These are phyloP conservation scores for Monosporascus sp. DNA, from an alignment of 2,329 filamentous ascomycete species.

Conservation along the genomic window DNA sequence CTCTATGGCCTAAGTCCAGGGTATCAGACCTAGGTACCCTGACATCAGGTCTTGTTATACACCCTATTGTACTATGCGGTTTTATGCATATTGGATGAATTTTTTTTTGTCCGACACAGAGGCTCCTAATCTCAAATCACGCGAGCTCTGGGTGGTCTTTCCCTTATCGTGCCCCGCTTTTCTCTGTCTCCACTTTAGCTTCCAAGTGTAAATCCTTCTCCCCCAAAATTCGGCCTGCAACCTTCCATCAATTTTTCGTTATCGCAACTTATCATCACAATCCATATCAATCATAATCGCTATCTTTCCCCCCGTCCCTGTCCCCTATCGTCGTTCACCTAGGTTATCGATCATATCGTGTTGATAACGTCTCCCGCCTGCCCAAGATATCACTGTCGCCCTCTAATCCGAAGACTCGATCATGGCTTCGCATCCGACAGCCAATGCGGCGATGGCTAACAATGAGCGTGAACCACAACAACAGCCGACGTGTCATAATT, in stretches of 20 bases:
- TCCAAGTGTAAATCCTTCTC: not conserved
- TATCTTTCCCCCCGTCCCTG: slow-evolving; percentile 11
- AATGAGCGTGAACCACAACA: slow-evolving; percentile 48
- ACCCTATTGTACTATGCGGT: not conserved
- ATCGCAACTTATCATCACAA: slow-evolving; percentile 3
- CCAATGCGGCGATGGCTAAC: slow-evolving; percentile 47
- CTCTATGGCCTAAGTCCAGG: not conserved
- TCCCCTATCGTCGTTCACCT: slow-evolving; percentile 3
- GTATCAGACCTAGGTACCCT: not conserved
- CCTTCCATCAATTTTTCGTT: slow-evolving; percentile 1
- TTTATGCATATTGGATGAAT: not conserved
- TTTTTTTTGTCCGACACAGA: not conserved
- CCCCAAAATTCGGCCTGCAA: not conserved
- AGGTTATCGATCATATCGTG: slow-evolving; percentile 8
- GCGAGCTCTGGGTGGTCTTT: slow-evolving; percentile 8
- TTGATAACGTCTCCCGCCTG: slow-evolving; percentile 1
- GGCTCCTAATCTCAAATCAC: not conserved
- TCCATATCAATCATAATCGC: slow-evolving; percentile 11
- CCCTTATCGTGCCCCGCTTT: slow-evolving; percentile 17
- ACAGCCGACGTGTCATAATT: slow-evolving; percentile 97
- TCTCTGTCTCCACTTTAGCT: slow-evolving; percentile 5
- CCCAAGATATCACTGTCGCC: not conserved
- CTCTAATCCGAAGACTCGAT: slow-evolving; percentile 15
- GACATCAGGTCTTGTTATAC: not conserved
- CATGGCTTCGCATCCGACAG: slow-evolving; percentile 33